These are phyloP conservation scores for Rubus idaeus DNA, from an alignment of 306 rosid genomes.

Conservation along the genomic window DNA sequence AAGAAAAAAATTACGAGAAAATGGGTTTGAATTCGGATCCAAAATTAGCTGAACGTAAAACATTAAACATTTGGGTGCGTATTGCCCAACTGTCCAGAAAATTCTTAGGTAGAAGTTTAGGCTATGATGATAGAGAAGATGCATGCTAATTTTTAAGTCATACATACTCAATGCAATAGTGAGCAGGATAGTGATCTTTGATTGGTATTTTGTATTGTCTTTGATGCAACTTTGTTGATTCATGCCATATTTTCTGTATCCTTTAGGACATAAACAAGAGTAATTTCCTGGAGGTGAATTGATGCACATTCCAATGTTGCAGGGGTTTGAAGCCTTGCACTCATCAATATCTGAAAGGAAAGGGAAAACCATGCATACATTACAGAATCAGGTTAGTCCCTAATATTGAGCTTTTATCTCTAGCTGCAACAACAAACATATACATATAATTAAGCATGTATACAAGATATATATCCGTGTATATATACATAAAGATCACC, in stretches of 20 bases:
- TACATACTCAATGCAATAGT: background rate
- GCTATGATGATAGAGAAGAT: background rate
- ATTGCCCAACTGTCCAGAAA: background rate
- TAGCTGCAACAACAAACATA: background rate
- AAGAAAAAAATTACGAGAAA: background rate
- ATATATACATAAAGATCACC: slow-evolving; percentile 3
- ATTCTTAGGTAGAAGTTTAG: background rate
- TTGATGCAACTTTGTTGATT: background rate
- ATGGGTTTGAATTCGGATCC: too few relatives aligned
- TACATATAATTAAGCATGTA: too few relatives aligned
- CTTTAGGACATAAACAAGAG: slow-evolving; percentile 4
- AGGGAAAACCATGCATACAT: background rate
- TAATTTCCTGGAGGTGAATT: background rate
- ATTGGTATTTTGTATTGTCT: background rate
- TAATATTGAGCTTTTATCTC: background rate
- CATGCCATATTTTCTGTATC: background rate
- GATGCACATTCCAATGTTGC: slow-evolving; percentile 2
- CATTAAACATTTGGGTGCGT: too few relatives aligned
- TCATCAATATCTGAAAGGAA: slow-evolving; percentile 34
- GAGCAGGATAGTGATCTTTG: background rate
- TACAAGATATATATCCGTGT: background rate
- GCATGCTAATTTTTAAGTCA: background rate
- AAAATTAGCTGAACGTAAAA: too few relatives aligned
- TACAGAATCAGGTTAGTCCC: background rate
- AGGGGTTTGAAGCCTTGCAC: slow-evolving; percentile 23